Conservation (phyloP, 2,329 filamentous ascomycete genomes). For the Drechslerella dactyloides region DNA sequence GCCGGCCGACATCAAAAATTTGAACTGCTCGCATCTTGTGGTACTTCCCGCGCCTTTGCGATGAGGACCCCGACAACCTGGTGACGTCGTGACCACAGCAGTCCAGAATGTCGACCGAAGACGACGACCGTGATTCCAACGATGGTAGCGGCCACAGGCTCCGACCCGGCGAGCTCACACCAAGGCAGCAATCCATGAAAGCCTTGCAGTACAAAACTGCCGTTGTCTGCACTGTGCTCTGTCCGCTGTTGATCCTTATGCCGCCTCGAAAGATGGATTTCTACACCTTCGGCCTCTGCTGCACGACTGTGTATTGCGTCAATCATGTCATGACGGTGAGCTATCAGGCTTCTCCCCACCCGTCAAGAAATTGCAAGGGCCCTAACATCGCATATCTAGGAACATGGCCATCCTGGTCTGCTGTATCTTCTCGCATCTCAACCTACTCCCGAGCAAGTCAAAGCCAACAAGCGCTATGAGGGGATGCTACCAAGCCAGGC, state of each 20-base stretch:
- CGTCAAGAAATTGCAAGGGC: no score
- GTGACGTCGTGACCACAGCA: background rate
- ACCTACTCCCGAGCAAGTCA: constrained; percentile 10
- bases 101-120: background rate
- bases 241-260: constrained; percentile 64
- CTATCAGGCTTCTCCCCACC: no score
- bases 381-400: constrained; percentile 6
- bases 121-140: background rate
- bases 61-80: background rate
- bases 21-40: background rate
- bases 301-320: constrained; percentile 13
- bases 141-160: background rate
- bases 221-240: constrained; percentile 62
- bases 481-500: constrained; percentile 36
- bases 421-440: constrained; percentile 23
- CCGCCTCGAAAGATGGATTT: constrained; percentile 69
- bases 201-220: constrained; percentile 60
- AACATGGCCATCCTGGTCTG: constrained; percentile 46
- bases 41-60: background rate
- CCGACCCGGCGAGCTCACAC: constrained; percentile 38
- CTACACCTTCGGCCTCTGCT: constrained; percentile 34
- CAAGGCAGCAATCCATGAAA: constrained; percentile 54
- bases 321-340: constrained; percentile 34
- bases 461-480: constrained; percentile 18
- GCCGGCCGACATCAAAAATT: background rate